A percentile compares a stretch with the other conserved stretches of the same genome.
Evolutionary conservation across 2,329 filamentous ascomycete species (phyloP).

Genomic region (Sporothrix protearum): DNA sequence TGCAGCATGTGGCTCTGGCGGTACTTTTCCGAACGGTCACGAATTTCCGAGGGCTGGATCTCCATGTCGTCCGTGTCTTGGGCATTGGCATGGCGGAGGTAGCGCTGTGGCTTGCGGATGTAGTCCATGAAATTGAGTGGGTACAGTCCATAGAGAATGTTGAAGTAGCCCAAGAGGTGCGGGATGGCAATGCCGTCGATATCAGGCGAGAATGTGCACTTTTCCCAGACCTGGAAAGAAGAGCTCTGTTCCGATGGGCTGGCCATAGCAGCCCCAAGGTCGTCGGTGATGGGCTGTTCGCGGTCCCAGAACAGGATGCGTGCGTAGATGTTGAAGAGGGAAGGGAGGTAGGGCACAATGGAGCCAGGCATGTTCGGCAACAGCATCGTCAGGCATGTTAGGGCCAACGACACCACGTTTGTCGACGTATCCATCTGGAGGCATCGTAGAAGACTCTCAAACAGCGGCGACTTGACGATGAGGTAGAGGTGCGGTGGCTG

Average conservation of each 20-base stretch:
- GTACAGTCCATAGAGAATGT: slow-evolving; percentile 77
- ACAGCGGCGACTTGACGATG: slow-evolving; percentile 67
- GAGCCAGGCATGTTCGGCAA: slow-evolving; percentile 75
- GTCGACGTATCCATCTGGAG: slow-evolving; percentile 75
- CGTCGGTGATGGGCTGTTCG: slow-evolving; percentile 43
- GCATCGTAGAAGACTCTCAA: slow-evolving; percentile 68
- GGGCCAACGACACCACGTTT: slow-evolving; percentile 68
- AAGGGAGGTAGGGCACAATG: slow-evolving; percentile 63
- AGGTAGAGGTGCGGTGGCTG: slow-evolving; percentile 77
- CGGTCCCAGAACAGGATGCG: slow-evolving; percentile 75
- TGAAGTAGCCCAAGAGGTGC: slow-evolving; percentile 72
- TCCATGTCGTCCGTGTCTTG: slow-evolving; percentile 70
- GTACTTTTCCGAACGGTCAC: slow-evolving; percentile 71
- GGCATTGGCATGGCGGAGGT: slow-evolving; percentile 69
- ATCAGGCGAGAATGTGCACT: slow-evolving; percentile 58
- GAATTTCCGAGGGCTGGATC: slow-evolving; percentile 72
- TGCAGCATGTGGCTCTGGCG: slow-evolving; percentile 70
- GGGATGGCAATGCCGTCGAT: slow-evolving; percentile 60
- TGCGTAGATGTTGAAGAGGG: slow-evolving; percentile 77
- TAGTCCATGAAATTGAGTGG: slow-evolving; percentile 85
- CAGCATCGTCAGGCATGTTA: slow-evolving; percentile 76
- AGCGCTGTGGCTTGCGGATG: slow-evolving; percentile 75
- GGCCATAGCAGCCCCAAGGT: slow-evolving; percentile 30
- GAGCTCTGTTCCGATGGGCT: slow-evolving; percentile 17
- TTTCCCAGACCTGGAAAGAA: slow-evolving; percentile 57